These are phyloP conservation scores for Mallotus japonicus DNA, from an alignment of 441 rosid species.

Conservation along the genomic window DNA sequence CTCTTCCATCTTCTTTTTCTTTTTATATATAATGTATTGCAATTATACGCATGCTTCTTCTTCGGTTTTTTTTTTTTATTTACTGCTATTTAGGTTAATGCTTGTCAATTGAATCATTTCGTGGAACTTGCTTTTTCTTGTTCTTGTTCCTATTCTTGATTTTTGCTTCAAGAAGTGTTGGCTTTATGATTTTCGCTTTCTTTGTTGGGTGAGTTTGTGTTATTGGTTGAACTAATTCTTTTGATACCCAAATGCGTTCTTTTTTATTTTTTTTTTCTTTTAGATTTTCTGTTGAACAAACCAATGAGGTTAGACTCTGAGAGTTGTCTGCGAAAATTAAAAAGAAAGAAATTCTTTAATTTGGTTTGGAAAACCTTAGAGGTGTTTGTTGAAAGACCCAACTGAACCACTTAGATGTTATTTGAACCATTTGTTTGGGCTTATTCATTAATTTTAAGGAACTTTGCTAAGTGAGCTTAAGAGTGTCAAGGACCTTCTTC, in stretches of 20 bases:
- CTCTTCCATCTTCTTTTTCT: not conserved
- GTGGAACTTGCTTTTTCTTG: no score
- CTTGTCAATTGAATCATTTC: no score
- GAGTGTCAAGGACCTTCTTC: no score
- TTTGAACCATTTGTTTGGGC: no score
- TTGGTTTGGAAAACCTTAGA: not conserved
- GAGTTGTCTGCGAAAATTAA: not conserved
- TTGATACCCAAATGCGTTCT: not conserved
- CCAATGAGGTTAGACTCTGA: not conserved
- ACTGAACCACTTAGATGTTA: not conserved
- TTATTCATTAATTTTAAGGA: no score
- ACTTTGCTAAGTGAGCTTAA: no score
- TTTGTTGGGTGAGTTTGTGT: not conserved
- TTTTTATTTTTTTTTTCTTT: not conserved
- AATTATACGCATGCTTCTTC: not conserved
- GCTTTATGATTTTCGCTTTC: not conserved
- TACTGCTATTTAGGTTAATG: no score
- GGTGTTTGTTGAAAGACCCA: slow-evolving; percentile 25
- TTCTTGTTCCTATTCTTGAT: no score
- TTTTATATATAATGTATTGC: no score
- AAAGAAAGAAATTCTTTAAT: not conserved
- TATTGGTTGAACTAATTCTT: not conserved
- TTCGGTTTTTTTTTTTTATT: not conserved
- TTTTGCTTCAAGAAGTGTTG: no score
- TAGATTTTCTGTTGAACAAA: not conserved